Percentiles rank a stretch among this genome's conserved stretches.
These are phyloP conservation scores for Neoscytalidium dimidiatum DNA, from an alignment of 2,329 filamentous ascomycete genomes.

Conservation along the genomic window DNA sequence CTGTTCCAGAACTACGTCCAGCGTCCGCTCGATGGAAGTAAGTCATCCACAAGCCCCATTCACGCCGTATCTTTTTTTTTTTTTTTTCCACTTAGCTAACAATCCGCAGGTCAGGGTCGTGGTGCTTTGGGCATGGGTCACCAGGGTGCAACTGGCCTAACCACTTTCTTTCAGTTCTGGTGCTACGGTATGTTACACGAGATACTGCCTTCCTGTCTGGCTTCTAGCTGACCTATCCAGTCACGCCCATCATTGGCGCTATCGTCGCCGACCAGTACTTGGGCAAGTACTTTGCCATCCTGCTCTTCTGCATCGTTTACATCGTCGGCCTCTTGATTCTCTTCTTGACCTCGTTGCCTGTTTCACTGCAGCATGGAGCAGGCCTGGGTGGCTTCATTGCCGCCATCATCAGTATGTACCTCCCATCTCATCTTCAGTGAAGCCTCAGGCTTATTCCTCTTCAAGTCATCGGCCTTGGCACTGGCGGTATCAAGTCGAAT, in stretches of 20 bases:
- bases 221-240: background rate
- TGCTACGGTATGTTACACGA: constrained; percentile 37
- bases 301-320: constrained; percentile 60
- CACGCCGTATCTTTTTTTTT: background rate
- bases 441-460: background rate
- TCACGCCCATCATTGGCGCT: constrained; percentile 41
- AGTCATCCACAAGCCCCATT: background rate
- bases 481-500: constrained; percentile 75
- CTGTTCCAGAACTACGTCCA: constrained; percentile 42
- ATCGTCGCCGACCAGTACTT: constrained; percentile 62
- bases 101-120: constrained; percentile 8
- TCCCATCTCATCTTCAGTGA: too few species aligned
- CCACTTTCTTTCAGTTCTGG: constrained; percentile 40
- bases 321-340: constrained; percentile 65
- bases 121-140: constrained; percentile 32
- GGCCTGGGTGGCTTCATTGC: constrained; percentile 18
- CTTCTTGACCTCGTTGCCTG: constrained; percentile 61
- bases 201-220: constrained; percentile 34
- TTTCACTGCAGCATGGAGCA: constrained; percentile 53
- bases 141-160: constrained; percentile 35
- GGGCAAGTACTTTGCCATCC: constrained; percentile 66
- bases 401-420: background rate
- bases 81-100: too few species aligned
- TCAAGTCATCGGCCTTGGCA: constrained; percentile 63
- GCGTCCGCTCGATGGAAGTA: constrained; percentile 23